These are phyloP conservation scores for Pyrenophora teres DNA, from an alignment of 2,329 filamentous ascomycete genomes.

Conservation along the genomic window DNA sequence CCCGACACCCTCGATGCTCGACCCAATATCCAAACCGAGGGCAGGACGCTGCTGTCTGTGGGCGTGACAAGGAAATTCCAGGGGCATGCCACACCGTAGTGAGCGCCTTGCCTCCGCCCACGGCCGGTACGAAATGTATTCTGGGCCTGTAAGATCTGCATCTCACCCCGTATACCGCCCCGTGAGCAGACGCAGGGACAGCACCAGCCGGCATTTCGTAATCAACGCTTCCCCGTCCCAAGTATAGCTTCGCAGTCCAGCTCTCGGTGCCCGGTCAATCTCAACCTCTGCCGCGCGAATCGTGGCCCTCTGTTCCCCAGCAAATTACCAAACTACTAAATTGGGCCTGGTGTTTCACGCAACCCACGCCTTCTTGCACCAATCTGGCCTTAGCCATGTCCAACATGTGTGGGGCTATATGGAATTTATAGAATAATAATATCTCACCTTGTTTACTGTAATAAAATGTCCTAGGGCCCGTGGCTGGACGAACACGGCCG, in stretches of 20 bases:
- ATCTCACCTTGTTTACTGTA: too few relatives aligned
- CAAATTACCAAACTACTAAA: background rate
- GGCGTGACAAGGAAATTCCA: constrained; percentile 7
- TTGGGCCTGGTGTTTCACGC: background rate
- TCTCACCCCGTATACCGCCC: constrained; percentile 6
- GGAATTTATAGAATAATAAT: too few relatives aligned
- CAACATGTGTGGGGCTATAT: background rate
- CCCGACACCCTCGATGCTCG: too few relatives aligned
- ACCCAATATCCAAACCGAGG: too few relatives aligned
- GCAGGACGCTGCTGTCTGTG: constrained; percentile 9
- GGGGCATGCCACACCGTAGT: constrained; percentile 3
- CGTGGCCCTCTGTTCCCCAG: too few relatives aligned
- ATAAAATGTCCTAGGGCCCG: too few relatives aligned
- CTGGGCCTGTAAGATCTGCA: constrained; percentile 3
- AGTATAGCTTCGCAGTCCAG: constrained; percentile 1
- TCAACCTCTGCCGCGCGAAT: background rate
- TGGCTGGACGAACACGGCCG: too few relatives aligned
- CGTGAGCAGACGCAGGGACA: constrained; percentile 23
- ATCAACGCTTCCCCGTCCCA: constrained; percentile 5
- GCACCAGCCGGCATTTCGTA: constrained; percentile 8
- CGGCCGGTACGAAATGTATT: background rate
- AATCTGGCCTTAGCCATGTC: too few relatives aligned
- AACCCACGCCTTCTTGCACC: too few relatives aligned
- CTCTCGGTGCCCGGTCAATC: background rate
- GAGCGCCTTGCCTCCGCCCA: background rate